These are phyloP conservation scores for Allantophomopsis lycopodina DNA, from an alignment of 2,329 filamentous ascomycete species.

Conservation along the genomic window DNA sequence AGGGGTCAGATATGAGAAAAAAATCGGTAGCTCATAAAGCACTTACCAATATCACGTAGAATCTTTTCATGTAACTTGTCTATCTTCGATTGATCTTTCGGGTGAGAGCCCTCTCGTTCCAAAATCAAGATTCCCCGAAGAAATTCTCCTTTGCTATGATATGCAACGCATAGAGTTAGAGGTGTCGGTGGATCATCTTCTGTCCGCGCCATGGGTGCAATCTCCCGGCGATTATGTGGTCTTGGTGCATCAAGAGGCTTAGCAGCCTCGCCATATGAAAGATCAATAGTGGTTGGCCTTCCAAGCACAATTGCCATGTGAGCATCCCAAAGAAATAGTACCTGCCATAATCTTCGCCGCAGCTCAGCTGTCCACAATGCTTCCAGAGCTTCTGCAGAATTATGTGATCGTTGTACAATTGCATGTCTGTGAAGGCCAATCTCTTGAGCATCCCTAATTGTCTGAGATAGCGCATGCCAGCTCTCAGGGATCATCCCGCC, in stretches of 20 bases:
- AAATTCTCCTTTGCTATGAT: constrained; percentile 10
- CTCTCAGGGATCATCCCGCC: constrained; percentile 41
- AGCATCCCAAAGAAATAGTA: constrained; percentile 30
- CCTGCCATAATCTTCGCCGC: constrained; percentile 40
- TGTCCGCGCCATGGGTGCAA: constrained; percentile 30
- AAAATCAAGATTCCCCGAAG: constrained; percentile 39
- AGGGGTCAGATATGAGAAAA: constrained; percentile 9
- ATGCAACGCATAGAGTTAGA: constrained; percentile 22
- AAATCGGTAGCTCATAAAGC: no score
- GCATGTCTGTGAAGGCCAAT: constrained; percentile 41
- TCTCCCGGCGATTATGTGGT: constrained; percentile 30
- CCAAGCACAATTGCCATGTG: constrained; percentile 21
- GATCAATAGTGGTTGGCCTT: constrained; percentile 33
- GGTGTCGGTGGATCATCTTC: constrained; percentile 38
- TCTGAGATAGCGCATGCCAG: constrained; percentile 30
- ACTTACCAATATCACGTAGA: constrained; percentile 7
- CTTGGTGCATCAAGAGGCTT: constrained; percentile 38
- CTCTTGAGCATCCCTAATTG: constrained; percentile 48
- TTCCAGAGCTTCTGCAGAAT: constrained; percentile 33
- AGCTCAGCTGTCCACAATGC: constrained; percentile 45
- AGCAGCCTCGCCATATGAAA: constrained; percentile 28
- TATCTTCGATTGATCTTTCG: constrained; percentile 37
- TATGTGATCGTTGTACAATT: constrained; percentile 34
- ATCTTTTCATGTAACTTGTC: constrained; percentile 38
- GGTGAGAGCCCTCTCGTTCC: constrained; percentile 39